Evolutionary conservation across 225 moss, liverwort and hornwort genomes (phyloP), one percentile per base, ranked within the genome.

Genomic region (Marchantia polymorpha): DNA sequence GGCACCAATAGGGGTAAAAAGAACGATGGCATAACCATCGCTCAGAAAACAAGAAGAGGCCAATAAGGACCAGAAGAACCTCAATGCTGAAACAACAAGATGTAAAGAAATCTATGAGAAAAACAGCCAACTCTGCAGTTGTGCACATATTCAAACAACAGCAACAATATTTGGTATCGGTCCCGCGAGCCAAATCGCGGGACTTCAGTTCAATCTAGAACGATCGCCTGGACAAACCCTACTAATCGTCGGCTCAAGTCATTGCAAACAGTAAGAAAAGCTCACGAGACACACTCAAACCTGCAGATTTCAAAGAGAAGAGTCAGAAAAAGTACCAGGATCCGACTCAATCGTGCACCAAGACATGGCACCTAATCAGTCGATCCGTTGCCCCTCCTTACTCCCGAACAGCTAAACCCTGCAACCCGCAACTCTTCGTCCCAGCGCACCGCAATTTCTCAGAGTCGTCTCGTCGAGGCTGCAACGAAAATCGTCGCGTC

Each of bases 261-360:
- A 47, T 12, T 8, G 20, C 3, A 16, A 48, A 31, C 69, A 19
- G 31, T 16, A 31, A 69, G 71, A 71, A 22, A 6, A 23, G 51
- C 12, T 12, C 19, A 0, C 4, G 6, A 0, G 8, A 17, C 9
- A 22, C 61, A 61, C 61, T 23, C n/a, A 6, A 22, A 61, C n/a
- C 23, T 6, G 9, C 5, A 23, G 23, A 23, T 0, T 1, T 9
- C 22, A 61, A 22, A 61, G 0, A 23, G 61, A 61, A 17, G 22
- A 9, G 22, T 5, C n/a, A 23, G 61, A 23, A 23, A 6, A 19
- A 55, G 60, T 78, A 94, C 92, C 94, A 60, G 95, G 95, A 87
- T 95, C 95, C 52, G 95, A 95, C 84, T 95, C 95, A 76, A 95
- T 95, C 59, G 93, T 95, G 79, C 95, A 93, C 95, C 93, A 93